A percentile compares a stretch with the other conserved stretches of the same genome.
phyloP scores from a whole-genome alignment of 1,284 basidiomycete species.

The Coniferiporia weirii region DNA sequence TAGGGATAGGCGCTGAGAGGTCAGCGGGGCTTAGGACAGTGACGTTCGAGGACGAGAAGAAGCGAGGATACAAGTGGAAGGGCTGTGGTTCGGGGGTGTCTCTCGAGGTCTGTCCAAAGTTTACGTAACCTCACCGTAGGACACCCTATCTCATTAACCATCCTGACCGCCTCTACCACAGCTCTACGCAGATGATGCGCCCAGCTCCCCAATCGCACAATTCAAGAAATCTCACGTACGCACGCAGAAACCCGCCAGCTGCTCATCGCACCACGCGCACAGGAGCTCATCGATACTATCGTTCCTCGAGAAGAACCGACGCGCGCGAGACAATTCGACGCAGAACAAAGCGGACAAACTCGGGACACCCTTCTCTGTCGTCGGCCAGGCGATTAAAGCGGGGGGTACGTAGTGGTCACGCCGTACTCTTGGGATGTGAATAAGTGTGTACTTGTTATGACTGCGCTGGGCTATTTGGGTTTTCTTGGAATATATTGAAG shows the following conservation, averaged over 20 bases:
- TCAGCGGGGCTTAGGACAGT: constrained; percentile 28
- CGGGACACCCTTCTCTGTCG: background rate
- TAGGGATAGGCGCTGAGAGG: background rate
- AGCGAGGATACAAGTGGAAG: constrained; percentile 36
- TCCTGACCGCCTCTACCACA: constrained; percentile 16
- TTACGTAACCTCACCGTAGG: background rate
- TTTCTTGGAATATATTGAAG: too few relatives aligned
- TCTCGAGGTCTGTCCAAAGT: constrained; percentile 29
- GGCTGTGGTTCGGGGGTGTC: constrained; percentile 25
- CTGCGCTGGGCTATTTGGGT: too few relatives aligned
- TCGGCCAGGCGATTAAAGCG: too few relatives aligned
- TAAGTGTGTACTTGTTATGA: too few relatives aligned
- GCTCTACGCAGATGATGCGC: constrained; percentile 30
- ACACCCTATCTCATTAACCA: background rate
- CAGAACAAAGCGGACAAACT: constrained; percentile 16
- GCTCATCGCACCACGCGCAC: constrained; percentile 29
- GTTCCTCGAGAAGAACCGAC: constrained; percentile 35
- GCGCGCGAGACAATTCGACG: constrained; percentile 24
- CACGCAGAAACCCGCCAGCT: constrained; percentile 28
- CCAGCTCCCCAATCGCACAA: constrained; percentile 32
- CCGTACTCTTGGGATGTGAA: too few relatives aligned
- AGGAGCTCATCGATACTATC: constrained; percentile 33
- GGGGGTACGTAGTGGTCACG: too few relatives aligned
- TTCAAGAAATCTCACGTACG: constrained; percentile 30
- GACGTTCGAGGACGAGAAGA: constrained; percentile 32